Conservation (phyloP, 495 filamentous ascomycete genomes). For the Podospora pseudopauciseta region DNA sequence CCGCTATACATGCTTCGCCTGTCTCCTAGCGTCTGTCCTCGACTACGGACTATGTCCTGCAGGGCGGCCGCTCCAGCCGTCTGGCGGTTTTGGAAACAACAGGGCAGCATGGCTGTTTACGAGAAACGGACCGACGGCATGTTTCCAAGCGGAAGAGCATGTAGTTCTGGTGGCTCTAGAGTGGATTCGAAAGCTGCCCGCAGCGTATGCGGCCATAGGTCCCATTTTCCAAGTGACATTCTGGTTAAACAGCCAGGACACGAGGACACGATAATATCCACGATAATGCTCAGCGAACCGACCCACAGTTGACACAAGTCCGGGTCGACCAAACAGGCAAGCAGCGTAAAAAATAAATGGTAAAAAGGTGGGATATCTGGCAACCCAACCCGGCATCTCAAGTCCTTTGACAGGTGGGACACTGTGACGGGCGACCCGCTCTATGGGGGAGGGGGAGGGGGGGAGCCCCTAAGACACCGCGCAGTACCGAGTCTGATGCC, state of each 20-base stretch:
- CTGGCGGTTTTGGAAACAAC: neutral
- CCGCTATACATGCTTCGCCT: conserved; percentile 5
- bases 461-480: neutral
- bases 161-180: neutral
- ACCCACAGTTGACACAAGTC: conserved; percentile 11
- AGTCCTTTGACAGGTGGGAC: neutral
- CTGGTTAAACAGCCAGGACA: neutral
- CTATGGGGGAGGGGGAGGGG: neutral
- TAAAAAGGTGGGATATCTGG: neutral
- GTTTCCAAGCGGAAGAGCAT: neutral
- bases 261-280: neutral
- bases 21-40: neutral
- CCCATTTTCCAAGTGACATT: conserved; percentile 2
- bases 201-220: conserved; percentile 1
- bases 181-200: conserved; percentile 1
- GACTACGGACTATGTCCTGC: neutral
- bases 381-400: neutral
- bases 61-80: conserved; percentile 9
- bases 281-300: conserved; percentile 5
- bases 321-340: conserved; percentile 6
- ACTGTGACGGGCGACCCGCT: neutral
- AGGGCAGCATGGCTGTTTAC: neutral
- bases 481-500: neutral
- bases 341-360: neutral
- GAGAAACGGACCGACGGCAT: neutral